Evolutionary conservation across 805 yeast species (phyloP).

Genomic region (Lipomyces sp.): DNA sequence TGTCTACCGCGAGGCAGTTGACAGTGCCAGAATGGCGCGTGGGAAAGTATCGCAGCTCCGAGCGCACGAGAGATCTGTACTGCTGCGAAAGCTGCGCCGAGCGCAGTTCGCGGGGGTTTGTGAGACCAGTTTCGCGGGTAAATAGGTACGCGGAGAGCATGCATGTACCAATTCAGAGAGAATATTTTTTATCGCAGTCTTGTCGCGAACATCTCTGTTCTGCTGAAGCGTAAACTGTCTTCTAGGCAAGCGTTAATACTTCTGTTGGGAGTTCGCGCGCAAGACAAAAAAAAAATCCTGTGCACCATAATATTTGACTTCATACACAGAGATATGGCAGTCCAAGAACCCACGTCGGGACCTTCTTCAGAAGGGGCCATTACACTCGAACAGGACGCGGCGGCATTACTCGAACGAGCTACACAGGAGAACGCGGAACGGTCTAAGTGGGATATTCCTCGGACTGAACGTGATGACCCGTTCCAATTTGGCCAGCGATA

Average conservation of each 20-base stretch:
- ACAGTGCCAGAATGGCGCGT: constrained; percentile 46
- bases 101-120: constrained; percentile 25
- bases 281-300: too few species aligned
- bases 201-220: background rate
- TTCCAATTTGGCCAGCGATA: constrained; percentile 88
- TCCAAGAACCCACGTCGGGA: too few species aligned
- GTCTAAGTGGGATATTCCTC: constrained; percentile 27
- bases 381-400: background rate
- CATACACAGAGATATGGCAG: too few species aligned
- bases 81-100: constrained; percentile 20
- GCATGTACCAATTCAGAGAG: background rate
- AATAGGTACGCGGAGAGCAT: constrained; percentile 26
- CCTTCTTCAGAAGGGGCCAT: too few species aligned
- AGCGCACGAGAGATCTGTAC: constrained; percentile 19
- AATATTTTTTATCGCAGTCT: background rate
- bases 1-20: constrained; percentile 59
- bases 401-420: background rate
- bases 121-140: constrained; percentile 27
- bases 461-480: constrained; percentile 46
- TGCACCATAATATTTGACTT: too few species aligned
- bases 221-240: background rate
- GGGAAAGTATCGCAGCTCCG: constrained; percentile 30
- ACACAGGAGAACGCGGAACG: too few species aligned
- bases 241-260: too few species aligned
- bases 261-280: too few species aligned